A percentile compares a stretch with the other conserved stretches of the same genome.
phyloP scores from a whole-genome alignment of 163 green algal genomes.

The Trebouxiophyceae sp. region DNA sequence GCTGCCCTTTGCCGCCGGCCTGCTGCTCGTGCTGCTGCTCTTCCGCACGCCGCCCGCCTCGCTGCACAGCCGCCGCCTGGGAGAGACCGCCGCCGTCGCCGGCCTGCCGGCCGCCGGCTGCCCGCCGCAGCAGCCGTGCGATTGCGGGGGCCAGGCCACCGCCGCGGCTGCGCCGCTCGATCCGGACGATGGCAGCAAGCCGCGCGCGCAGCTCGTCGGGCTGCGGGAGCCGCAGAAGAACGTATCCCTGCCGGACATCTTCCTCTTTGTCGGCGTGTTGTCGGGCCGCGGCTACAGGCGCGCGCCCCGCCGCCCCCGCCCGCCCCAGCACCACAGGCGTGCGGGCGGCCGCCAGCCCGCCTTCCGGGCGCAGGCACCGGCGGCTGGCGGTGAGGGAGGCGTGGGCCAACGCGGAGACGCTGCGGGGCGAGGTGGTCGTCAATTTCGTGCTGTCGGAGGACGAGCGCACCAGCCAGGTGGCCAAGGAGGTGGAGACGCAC shows the following conservation, averaged over 20 bases:
- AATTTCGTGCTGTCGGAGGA: conserved; percentile 45
- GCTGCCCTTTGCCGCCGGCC: background rate
- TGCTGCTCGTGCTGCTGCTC: background rate
- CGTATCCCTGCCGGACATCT: conserved; percentile 16
- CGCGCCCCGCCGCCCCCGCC: no score
- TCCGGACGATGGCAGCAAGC: no score
- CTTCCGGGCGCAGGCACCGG: conserved; percentile 14
- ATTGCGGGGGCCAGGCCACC: no score
- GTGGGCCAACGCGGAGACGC: conserved; percentile 28
- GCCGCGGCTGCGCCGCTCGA: no score
- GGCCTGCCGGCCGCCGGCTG: no score
- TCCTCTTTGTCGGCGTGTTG: conserved; percentile 48
- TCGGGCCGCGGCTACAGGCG: conserved; percentile 33
- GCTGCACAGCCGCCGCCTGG: no score
- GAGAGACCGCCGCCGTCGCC: no score
- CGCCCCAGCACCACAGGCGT: no score
- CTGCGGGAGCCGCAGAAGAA: no score
- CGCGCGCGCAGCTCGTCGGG: no score
- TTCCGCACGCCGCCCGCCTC: background rate
- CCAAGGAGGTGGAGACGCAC: conserved; percentile 31
- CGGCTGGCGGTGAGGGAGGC: conserved; percentile 36
- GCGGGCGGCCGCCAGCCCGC: no score
- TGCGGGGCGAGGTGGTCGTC: conserved; percentile 13
- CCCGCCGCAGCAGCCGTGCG: no score
- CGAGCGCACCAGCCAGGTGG: conserved; percentile 37